Evolutionary conservation across 768 basidiomycete species (phyloP).

Genomic region (Suillus subaureus): DNA sequence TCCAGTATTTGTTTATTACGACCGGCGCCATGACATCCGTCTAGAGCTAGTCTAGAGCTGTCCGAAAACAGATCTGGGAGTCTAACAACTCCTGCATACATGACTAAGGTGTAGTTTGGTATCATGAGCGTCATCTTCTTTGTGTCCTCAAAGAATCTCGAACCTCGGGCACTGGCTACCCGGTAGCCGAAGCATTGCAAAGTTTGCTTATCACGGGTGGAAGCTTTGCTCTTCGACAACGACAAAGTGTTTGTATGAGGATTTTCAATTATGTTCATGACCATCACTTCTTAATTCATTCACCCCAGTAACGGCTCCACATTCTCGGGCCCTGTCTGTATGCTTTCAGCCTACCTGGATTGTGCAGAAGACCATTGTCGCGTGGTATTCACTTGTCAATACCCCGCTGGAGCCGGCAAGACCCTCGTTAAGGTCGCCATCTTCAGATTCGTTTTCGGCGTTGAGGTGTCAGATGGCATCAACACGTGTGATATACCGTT

Average conservation of each 20-base stretch:
- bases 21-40: not conserved
- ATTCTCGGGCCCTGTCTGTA: not conserved
- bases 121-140: not conserved
- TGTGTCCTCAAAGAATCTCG: not conserved
- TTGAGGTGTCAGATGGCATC: not conserved
- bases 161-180: not conserved
- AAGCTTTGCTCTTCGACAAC: not conserved
- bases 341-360: not conserved
- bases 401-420: not conserved
- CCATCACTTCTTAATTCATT: constrained; percentile 1
- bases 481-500: not conserved
- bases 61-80: not conserved
- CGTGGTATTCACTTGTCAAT: not conserved
- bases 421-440: not conserved
- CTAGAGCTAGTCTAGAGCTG: not conserved
- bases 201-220: not conserved
- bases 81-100: not conserved
- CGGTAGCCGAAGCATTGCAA: constrained; percentile 4
- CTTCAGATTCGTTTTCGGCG: not conserved
- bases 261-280: not conserved
- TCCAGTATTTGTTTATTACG: not conserved
- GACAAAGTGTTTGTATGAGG: not conserved
- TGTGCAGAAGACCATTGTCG: constrained; percentile 2
- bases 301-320: not conserved
- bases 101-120: not conserved